Conservation (phyloP, 148 eudicot genomes). For the Fagopyrum homotropicum region DNA sequence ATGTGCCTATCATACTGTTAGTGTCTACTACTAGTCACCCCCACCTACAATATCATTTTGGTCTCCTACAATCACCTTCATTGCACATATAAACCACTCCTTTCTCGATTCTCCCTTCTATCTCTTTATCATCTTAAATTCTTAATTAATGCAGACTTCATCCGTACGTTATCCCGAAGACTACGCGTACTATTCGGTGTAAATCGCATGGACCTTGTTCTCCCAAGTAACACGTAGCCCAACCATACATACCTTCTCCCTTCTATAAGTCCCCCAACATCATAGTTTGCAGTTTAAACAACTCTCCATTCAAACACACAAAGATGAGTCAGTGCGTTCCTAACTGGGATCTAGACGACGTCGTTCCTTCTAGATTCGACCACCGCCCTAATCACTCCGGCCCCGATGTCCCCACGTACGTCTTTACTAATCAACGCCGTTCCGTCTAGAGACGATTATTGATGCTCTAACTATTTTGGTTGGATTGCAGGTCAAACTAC, state of each 20-base stretch:
- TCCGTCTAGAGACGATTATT: background rate
- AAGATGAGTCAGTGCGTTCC: slow-evolving; percentile 73
- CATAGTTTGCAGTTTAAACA: background rate
- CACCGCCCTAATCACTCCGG: background rate
- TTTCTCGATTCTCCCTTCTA: background rate
- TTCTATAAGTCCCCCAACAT: background rate
- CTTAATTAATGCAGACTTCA: background rate
- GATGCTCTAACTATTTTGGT: slow-evolving; percentile 28
- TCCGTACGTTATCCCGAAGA: background rate
- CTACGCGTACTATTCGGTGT: background rate
- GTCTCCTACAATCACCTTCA: background rate
- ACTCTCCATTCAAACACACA: background rate
- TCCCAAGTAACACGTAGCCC: background rate
- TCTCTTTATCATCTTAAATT: too few species aligned
- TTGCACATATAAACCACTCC: background rate
- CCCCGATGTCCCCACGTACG: slow-evolving; percentile 1
- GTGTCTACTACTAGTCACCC: background rate
- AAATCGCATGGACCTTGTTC: slow-evolving; percentile 7
- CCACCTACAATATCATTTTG: background rate
- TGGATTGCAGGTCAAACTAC: slow-evolving; percentile 56
- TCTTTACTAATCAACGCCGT: background rate
- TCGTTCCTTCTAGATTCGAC: slow-evolving; percentile 17
- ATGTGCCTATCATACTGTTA: background rate
- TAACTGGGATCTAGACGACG: slow-evolving; percentile 46
- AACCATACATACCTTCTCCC: background rate